Conservation (phyloP, 805 yeast species). For the Teunomyces stri region DNA sequence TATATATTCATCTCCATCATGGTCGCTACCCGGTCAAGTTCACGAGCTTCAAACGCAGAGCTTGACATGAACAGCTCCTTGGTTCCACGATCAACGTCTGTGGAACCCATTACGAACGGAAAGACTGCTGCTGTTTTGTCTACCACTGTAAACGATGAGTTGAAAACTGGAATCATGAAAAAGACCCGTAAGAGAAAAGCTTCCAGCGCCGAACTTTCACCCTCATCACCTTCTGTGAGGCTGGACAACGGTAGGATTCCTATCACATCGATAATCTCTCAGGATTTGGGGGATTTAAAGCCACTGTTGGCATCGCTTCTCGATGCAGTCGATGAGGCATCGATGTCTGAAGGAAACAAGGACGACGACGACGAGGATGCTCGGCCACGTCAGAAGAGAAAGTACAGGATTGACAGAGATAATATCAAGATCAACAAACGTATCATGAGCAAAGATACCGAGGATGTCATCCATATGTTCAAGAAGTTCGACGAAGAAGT, state of each 20-base stretch:
- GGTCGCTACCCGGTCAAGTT: constrained; percentile 4
- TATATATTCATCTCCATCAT: background rate
- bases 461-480: constrained; percentile 14
- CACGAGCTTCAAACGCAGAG: background rate
- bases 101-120: background rate
- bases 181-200: background rate
- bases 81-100: background rate
- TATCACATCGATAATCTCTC: constrained; percentile 5
- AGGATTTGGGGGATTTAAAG: constrained; percentile 1
- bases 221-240: background rate
- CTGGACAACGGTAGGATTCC: constrained; percentile 4
- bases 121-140: background rate
- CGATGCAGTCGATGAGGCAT: background rate
- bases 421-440: constrained; percentile 15
- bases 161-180: background rate
- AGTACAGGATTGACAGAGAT: constrained; percentile 10
- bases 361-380: background rate
- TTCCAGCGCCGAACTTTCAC: background rate
- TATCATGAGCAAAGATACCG: constrained; percentile 15
- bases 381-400: constrained; percentile 6
- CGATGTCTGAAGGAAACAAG: constrained; percentile 2
- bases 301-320: background rate
- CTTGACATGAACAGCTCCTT: background rate
- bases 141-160: background rate
- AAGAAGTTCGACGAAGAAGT: constrained; percentile 15